A percentile compares a stretch with the other conserved stretches of the same genome.
Conservation (phyloP, 2,329 filamentous ascomycete genomes). For the Alternaria arborescens region DNA sequence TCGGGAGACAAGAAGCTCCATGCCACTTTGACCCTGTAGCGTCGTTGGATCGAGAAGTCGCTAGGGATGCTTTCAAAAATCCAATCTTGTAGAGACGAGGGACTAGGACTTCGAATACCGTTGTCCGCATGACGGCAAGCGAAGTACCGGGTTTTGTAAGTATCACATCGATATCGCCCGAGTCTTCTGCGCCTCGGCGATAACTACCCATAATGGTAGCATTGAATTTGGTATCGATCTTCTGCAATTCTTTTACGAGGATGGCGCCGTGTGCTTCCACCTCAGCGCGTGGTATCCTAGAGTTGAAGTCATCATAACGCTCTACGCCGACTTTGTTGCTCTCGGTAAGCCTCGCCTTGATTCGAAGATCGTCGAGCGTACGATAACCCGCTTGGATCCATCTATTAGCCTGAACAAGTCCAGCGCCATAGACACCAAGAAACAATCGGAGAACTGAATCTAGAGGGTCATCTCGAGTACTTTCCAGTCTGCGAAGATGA, state of each 20-base stretch:
- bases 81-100: conserved; percentile 64
- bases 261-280: conserved; percentile 73
- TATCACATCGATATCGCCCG: conserved; percentile 85
- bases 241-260: conserved; percentile 67
- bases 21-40: conserved; percentile 81
- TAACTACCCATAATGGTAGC: conserved; percentile 85
- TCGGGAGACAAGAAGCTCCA: conserved; percentile 78
- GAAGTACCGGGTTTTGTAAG: conserved; percentile 72
- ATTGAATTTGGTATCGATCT: conserved; percentile 70
- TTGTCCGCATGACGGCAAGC: conserved; percentile 64
- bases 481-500: conserved; percentile 74
- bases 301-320: conserved; percentile 80
- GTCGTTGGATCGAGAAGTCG: conserved; percentile 60
- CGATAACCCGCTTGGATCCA: conserved; percentile 81
- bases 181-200: conserved; percentile 76
- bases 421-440: conserved; percentile 80
- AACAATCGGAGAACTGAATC: conserved; percentile 74
- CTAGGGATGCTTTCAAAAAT: conserved; percentile 76
- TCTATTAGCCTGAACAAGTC: conserved; percentile 71
- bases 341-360: conserved; percentile 67
- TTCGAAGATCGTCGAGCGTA: conserved; percentile 75
- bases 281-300: conserved; percentile 79
- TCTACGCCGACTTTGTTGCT: conserved; percentile 81
- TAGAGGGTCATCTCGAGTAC: conserved; percentile 71
- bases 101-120: conserved; percentile 71